Base-by-base conservation (phyloP, 148 eudicot genomes). In the Rhododendron simsii region DNA sequence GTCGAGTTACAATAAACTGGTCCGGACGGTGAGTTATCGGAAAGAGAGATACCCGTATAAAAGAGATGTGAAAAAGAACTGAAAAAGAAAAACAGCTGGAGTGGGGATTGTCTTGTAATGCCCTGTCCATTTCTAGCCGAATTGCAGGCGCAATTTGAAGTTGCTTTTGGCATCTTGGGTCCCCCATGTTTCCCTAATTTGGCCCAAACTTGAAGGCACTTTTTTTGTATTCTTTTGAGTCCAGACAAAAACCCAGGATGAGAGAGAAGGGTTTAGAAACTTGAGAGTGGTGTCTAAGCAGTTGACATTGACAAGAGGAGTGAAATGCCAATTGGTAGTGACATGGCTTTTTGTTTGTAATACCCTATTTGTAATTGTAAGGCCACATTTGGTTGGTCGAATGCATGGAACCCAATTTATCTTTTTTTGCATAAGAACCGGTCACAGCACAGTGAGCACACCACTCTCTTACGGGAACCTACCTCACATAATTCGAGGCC, bases 41-140 rank as follows among this genome's bases (percentile, higher is more conserved):
- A 53, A 50, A 55, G 5, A 55, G 21, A 0, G 71, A 26, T 26
- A 67, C 74, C 33, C 28, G 15, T 3, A 26, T 11, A 26, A 26
- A 33, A 39, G 44, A 63, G 33, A 23, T 61, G 78, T 71, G 78
- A 67, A 83, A 83, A 83, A 10, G 85, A 69, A 82, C 41, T 15
- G 37, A 59, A 59, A 67, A 69, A 45, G 39, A 44, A 45, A 83
- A 83, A 83, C 85, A 83, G 85, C 85, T 83, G 85, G 59, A 83
- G 85, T 83, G 57, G 84, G 84, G 59, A 83, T 83, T 65, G 78
- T 83, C 55, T n/a, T 5, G 50, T n/a, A 67, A 35, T 41, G 78
- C 44, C 30, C 37, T 65, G 76, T 83, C 39, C 16, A 13, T 83
- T 78, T 44, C 84, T 26, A 63, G 35, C 26, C 23, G 78, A 51